These are phyloP conservation scores for Fusarium xyrophilum DNA, from an alignment of 2,329 filamentous ascomycete genomes.

Conservation along the genomic window DNA sequence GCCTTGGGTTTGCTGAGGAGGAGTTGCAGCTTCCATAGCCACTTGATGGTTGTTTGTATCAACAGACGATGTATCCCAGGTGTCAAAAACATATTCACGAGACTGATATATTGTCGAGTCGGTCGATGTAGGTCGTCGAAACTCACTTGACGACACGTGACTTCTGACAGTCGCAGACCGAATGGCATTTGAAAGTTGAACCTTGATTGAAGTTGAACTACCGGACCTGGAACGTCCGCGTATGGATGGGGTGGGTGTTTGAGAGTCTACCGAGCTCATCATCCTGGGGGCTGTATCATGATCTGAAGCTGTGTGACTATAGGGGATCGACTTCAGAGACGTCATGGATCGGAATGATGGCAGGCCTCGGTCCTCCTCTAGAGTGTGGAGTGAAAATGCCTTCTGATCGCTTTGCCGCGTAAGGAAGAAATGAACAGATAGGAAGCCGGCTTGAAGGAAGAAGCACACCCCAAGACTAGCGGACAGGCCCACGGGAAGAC, in stretches of 20 bases:
- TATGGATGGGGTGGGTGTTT: constrained; percentile 55
- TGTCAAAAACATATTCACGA: constrained; percentile 72
- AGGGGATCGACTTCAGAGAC: constrained; percentile 59
- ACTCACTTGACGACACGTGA: constrained; percentile 56
- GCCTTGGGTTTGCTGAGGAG: constrained; percentile 52
- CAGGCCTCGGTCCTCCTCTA: constrained; percentile 34
- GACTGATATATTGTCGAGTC: constrained; percentile 52
- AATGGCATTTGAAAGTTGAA: constrained; percentile 54
- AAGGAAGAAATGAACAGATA: constrained; percentile 53
- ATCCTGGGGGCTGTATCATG: constrained; percentile 44
- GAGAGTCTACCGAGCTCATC: constrained; percentile 47
- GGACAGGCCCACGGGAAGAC: constrained; percentile 54
- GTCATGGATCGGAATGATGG: constrained; percentile 38
- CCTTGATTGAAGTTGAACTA: constrained; percentile 43
- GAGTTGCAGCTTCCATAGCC: constrained; percentile 58
- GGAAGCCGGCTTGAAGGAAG: constrained; percentile 56
- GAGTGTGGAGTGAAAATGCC: constrained; percentile 32
- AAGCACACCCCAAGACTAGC: constrained; percentile 56
- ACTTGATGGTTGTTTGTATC: constrained; percentile 67
- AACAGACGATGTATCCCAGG: constrained; percentile 75
- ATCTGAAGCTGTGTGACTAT: constrained; percentile 53
- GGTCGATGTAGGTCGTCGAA: constrained; percentile 55
- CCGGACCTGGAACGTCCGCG: constrained; percentile 36
- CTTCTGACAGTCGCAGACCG: constrained; percentile 65
- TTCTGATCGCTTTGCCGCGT: constrained; percentile 41